Base-by-base conservation (phyloP, 108 stramenopile genomes). In the Mediolabrus comicus region DNA sequence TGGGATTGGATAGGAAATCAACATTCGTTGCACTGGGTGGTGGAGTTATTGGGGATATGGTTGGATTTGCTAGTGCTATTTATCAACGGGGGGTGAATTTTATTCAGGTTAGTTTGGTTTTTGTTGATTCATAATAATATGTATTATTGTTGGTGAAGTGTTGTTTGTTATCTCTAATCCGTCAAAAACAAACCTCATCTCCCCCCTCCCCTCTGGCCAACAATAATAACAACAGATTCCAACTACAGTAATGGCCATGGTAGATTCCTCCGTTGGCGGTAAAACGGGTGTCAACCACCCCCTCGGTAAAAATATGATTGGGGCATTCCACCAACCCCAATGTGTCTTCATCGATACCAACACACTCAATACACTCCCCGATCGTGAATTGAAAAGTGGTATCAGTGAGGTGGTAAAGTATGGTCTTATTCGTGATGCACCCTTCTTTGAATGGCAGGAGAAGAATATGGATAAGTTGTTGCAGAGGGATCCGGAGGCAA, bases 181-280 rank as follows among this genome's bases (percentile, higher is more conserved):
- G 31, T 56, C 59, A 26, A 1, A 29, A 25, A 63, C 17, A 28
- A 26, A 54, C 13, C 59, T 16, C 13, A 67, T 4, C n/a, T 26
- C 22, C 19, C 41, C 34, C 22, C 17, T 33, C 12, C 17, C 19
- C n/a, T 31, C 29, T 25, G 13, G 58, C 3, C 3, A 22, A 11
- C 33, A 9, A 3, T 2, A n/a, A 65, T 13, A 36, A 19, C 14
- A 43, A n/a, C 10, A 83, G 69, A 84, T 94, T 6, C 98, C 98
- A 43, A 99, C 98, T 25, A 98, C 98, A 14, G 91, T 99, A 71
- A 98, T 99, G 96, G 98, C 98, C 34, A 98, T 98, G 97, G 98
- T 98, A 9, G 98, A 99, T 84, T 86, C 86, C 19, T 89, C 90
- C 43, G 97, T 99, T 26, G 98, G 98, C 27, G 98, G 98, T 46